A percentile compares a stretch with the other conserved stretches of the same genome.
These are phyloP conservation scores for Colletotrichum magnum DNA, from an alignment of 2,329 filamentous ascomycete genomes.

Conservation along the genomic window DNA sequence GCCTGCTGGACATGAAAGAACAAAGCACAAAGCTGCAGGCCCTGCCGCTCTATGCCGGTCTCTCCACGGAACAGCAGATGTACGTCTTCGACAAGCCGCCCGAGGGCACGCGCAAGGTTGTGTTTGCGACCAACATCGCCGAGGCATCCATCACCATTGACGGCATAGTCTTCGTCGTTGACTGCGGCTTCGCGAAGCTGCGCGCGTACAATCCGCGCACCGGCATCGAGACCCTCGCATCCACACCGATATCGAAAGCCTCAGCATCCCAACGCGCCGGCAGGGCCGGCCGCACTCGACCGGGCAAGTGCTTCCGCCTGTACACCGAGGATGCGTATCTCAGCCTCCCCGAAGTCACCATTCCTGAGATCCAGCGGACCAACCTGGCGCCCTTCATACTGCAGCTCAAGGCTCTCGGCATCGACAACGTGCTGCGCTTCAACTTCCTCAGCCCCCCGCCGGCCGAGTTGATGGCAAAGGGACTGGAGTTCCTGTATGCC, in stretches of 20 bases:
- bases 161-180: slow-evolving; percentile 91
- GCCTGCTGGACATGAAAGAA: slow-evolving; percentile 28
- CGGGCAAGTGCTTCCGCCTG: slow-evolving; percentile 94
- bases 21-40: slow-evolving; percentile 74
- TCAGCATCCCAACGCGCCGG: slow-evolving; percentile 94
- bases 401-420: slow-evolving; percentile 93
- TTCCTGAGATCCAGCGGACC: slow-evolving; percentile 92
- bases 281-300: slow-evolving; percentile 87
- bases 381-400: slow-evolving; percentile 91
- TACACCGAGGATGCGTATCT: slow-evolving; percentile 85
- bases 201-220: slow-evolving; percentile 87
- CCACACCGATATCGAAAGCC: slow-evolving; percentile 87
- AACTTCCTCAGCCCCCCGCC: slow-evolving; percentile 90
- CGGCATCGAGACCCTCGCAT: slow-evolving; percentile 89
- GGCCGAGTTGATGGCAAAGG: slow-evolving; percentile 85
- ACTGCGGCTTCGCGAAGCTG: slow-evolving; percentile 92
- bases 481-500: slow-evolving; percentile 88
- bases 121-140: slow-evolving; percentile 95
- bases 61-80: slow-evolving; percentile 93
- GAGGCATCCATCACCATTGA: slow-evolving; percentile 97
- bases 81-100: slow-evolving; percentile 90
- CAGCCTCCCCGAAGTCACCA: slow-evolving; percentile 77
- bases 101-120: slow-evolving; percentile 88
- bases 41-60: slow-evolving; percentile 88
- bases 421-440: slow-evolving; percentile 94